A percentile compares a stretch with the other conserved stretches of the same genome.
phyloP scores from a whole-genome alignment of 208 protist genomes.

The Trichomonas gallinae region DNA sequence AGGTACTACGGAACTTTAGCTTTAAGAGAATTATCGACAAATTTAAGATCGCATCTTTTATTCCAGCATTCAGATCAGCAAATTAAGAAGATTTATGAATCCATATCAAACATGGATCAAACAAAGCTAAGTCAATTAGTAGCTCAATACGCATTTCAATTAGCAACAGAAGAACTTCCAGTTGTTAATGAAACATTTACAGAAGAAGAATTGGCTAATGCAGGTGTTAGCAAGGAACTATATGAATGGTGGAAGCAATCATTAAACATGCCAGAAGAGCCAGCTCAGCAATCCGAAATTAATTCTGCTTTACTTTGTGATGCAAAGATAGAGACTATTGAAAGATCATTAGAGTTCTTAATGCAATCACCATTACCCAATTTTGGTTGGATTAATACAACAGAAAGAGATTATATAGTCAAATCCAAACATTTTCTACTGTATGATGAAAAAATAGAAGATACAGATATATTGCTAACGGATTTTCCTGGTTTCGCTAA shows the following conservation, averaged over 20 bases:
- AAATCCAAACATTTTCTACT: not conserved
- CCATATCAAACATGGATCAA: not conserved
- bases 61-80: not conserved
- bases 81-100: not conserved
- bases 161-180: not conserved
- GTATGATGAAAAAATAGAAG: not conserved
- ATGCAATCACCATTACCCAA: not conserved
- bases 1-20: not conserved
- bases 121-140: not conserved
- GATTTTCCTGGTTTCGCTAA: not conserved
- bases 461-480: not conserved
- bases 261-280: not conserved
- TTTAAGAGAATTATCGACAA: not conserved
- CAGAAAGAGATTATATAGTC: not conserved
- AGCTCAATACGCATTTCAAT: not conserved
- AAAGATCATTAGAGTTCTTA: not conserved
- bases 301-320: not conserved
- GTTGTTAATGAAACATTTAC: not conserved
- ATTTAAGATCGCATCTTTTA: not conserved
- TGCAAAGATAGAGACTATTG: not conserved
- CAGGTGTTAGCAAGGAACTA: not conserved
- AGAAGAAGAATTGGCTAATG: not conserved
- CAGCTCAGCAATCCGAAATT: not conserved
- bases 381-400: not conserved
- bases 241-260: not conserved